Percentiles rank a stretch among this genome's conserved stretches.
Conservation (phyloP, 352 stramenopile genomes). For the Phytophthora pluvialis region DNA sequence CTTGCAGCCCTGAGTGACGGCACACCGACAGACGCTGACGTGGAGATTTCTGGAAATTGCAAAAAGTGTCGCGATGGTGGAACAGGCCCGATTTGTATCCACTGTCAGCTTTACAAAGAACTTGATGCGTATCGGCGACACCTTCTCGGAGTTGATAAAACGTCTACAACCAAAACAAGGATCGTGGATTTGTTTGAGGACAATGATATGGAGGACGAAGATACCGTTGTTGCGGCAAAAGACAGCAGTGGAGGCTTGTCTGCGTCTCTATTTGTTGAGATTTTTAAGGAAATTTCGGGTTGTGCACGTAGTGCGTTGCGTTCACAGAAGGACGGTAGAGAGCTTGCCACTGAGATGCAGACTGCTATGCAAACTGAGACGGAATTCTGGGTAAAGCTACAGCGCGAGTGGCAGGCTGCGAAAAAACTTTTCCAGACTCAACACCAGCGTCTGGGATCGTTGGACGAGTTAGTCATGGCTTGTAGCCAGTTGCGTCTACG, state of each 20-base stretch:
- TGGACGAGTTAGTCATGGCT: slow-evolving; percentile 85
- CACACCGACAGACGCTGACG: slow-evolving; percentile 47
- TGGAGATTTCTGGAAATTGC: slow-evolving; percentile 75
- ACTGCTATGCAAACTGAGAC: slow-evolving; percentile 47
- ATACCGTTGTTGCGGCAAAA: not conserved
- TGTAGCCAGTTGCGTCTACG: slow-evolving; percentile 69
- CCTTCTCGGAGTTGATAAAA: slow-evolving; percentile 58
- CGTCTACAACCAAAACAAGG: slow-evolving; percentile 15
- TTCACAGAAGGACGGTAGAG: slow-evolving; percentile 11
- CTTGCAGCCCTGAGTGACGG: slow-evolving; percentile 50
- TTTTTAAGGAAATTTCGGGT: slow-evolving; percentile 64
- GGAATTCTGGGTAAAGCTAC: slow-evolving; percentile 55
- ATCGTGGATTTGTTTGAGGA: slow-evolving; percentile 25
- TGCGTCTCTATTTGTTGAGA: slow-evolving; percentile 54
- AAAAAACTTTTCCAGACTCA: slow-evolving; percentile 77
- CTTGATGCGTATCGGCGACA: slow-evolving; percentile 63
- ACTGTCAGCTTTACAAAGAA: slow-evolving; percentile 76
- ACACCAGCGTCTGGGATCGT: slow-evolving; percentile 67
- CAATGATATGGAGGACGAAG: slow-evolving; percentile 21
- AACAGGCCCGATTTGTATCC: slow-evolving; percentile 60
- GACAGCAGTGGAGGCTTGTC: slow-evolving; percentile 9
- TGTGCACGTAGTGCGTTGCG: slow-evolving; percentile 29
- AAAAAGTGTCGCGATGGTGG: slow-evolving; percentile 61
- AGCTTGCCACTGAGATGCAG: slow-evolving; percentile 28
- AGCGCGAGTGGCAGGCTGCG: slow-evolving; percentile 58